A percentile compares a stretch with the other conserved stretches of the same genome.
These are phyloP conservation scores for Exophiala alcalophila DNA, from an alignment of 2,329 filamentous ascomycete species.

Conservation along the genomic window DNA sequence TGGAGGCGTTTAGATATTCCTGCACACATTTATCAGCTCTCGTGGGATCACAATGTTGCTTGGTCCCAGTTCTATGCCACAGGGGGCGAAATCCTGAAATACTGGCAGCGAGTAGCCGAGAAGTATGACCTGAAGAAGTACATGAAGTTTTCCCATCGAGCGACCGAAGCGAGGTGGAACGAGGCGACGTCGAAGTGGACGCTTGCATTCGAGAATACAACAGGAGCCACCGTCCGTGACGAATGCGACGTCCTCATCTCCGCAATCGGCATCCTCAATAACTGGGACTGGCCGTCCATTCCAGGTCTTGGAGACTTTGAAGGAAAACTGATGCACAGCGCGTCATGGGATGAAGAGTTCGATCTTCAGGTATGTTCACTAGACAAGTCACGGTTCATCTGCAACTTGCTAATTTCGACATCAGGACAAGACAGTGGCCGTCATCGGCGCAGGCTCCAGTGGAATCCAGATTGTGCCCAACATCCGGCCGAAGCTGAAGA, in stretches of 20 bases:
- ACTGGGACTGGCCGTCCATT: conserved; percentile 32
- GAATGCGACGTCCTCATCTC: conserved; percentile 54
- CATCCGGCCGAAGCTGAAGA: conserved; percentile 37
- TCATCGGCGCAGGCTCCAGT: conserved; percentile 29
- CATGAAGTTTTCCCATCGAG: conserved; percentile 54
- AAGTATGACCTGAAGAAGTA: conserved; percentile 64
- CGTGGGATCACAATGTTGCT: conserved; percentile 63
- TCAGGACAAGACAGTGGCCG: conserved; percentile 22
- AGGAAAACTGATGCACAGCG: conserved; percentile 41
- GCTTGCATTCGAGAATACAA: conserved; percentile 33
- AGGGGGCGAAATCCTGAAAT: conserved; percentile 64
- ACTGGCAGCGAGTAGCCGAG: conserved; percentile 61
- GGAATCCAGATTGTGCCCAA: conserved; percentile 35
- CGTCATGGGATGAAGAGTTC: conserved; percentile 37
- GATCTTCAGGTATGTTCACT: conserved; percentile 2
- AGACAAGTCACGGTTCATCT: too few species aligned
- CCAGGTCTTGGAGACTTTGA: conserved; percentile 32
- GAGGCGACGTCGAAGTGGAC: conserved; percentile 54
- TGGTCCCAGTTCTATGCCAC: conserved; percentile 68
- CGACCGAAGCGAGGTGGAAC: conserved; percentile 58
- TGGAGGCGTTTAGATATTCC: conserved; percentile 4
- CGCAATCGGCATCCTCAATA: conserved; percentile 57
- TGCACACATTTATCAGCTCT: conserved; percentile 9
- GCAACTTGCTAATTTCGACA: too few species aligned
- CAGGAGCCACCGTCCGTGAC: conserved; percentile 8